phyloP scores from a whole-genome alignment of 257 asterid species.

The Solanum gracilifrons region DNA sequence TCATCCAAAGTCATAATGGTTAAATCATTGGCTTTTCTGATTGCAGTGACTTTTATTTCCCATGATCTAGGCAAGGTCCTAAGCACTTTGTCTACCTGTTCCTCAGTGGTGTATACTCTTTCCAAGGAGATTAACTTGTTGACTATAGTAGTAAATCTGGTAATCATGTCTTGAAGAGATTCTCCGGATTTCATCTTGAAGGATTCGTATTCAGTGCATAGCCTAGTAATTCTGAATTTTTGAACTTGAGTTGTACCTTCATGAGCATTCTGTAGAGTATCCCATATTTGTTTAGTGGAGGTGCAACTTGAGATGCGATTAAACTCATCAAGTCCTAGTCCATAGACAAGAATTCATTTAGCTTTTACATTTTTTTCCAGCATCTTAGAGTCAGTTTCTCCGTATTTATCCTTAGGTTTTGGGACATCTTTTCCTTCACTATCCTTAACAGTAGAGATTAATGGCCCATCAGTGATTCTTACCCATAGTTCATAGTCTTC shows the following conservation, averaged over 20 bases:
- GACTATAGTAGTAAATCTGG: not conserved
- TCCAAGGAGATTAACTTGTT: not conserved
- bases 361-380: no score
- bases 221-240: not conserved
- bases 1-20: not conserved
- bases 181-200: not conserved
- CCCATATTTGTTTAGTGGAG: not conserved
- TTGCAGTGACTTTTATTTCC: not conserved
- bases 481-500: not conserved
- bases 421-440: not conserved
- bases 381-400: not conserved
- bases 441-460: not conserved
- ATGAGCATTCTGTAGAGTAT: not conserved
- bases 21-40: not conserved
- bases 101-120: not conserved
- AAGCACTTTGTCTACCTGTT: not conserved
- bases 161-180: not conserved
- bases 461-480: not conserved
- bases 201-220: not conserved
- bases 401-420: not conserved
- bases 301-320: not conserved
- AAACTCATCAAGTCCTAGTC: not conserved
- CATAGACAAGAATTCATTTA: not conserved
- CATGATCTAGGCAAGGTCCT: not conserved
- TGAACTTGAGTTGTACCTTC: not conserved